Percentiles rank a stretch among this genome's conserved stretches.
These are phyloP conservation scores for Fusarium sp. DNA, from an alignment of 2,329 filamentous ascomycete species.

Conservation along the genomic window DNA sequence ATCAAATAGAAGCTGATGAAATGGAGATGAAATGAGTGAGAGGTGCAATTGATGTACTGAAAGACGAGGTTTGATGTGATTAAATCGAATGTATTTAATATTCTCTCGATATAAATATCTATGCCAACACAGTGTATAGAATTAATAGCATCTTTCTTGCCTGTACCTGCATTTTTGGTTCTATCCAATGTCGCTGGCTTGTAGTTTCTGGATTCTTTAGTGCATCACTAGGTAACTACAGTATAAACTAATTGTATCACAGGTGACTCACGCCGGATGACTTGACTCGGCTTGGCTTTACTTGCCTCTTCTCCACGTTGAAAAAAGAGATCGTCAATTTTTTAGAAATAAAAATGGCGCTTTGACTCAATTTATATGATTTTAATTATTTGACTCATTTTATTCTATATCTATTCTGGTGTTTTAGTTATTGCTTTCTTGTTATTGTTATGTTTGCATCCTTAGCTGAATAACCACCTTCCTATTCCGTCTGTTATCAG, in stretches of 20 bases:
- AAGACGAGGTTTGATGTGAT: slow-evolving; percentile 5
- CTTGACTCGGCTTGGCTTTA: slow-evolving; percentile 4
- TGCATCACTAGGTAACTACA: not conserved
- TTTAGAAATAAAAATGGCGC: not conserved
- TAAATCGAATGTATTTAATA: not conserved
- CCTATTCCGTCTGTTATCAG: slow-evolving; percentile 19
- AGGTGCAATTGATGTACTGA: not conserved
- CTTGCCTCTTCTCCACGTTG: not conserved
- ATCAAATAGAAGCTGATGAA: not conserved
- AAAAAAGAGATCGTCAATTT: not conserved
- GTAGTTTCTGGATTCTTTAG: not conserved
- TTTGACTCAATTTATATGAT: slow-evolving; percentile 12
- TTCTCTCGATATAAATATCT: not conserved
- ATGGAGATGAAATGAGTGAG: not conserved
- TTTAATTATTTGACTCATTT: slow-evolving; percentile 13
- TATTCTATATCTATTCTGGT: not conserved
- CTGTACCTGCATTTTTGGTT: no score
- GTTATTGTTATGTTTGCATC: not conserved
- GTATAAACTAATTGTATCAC: not conserved
- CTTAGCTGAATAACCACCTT: slow-evolving; percentile 26
- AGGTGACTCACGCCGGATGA: slow-evolving; percentile 44
- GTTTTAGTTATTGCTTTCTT: not conserved
- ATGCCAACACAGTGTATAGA: not conserved
- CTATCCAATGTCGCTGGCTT: slow-evolving; percentile 1
- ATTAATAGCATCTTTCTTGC: no score